Conservation (phyloP, 257 asterid species). For the Gentiana straminea region DNA sequence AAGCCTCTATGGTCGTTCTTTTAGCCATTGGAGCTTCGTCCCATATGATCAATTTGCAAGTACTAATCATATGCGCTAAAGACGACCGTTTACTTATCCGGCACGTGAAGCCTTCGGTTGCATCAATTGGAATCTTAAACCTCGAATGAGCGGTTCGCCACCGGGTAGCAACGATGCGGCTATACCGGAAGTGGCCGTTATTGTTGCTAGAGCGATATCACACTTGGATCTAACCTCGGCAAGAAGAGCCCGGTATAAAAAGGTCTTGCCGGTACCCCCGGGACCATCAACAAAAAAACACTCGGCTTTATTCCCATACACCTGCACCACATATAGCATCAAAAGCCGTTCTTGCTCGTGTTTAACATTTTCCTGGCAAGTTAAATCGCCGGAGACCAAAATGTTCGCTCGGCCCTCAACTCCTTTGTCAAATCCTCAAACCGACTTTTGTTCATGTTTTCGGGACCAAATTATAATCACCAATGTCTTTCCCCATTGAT, state of each 20-base stretch:
- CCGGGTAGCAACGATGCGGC: not conserved
- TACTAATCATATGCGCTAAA: no score
- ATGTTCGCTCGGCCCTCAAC: not conserved
- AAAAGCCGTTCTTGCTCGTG: no score
- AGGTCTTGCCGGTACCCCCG: not conserved
- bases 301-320: no score
- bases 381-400: not conserved
- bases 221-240: not conserved
- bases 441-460: not conserved
- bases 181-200: conserved; percentile 1
- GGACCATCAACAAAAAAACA: not conserved
- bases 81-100: no score
- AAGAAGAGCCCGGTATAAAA: not conserved
- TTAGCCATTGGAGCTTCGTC: no score
- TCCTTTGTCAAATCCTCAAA: not conserved
- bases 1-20: no score
- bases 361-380: not conserved
- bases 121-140: no score
- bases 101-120: no score
- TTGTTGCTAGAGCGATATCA: not conserved
- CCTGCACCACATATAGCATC: not conserved
- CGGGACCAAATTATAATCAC: no score
- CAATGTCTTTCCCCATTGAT: no score
- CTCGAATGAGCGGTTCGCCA: no score
- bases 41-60: no score